These are phyloP conservation scores for Neurospora intermedia DNA, from an alignment of 495 filamentous ascomycete species.

Conservation along the genomic window DNA sequence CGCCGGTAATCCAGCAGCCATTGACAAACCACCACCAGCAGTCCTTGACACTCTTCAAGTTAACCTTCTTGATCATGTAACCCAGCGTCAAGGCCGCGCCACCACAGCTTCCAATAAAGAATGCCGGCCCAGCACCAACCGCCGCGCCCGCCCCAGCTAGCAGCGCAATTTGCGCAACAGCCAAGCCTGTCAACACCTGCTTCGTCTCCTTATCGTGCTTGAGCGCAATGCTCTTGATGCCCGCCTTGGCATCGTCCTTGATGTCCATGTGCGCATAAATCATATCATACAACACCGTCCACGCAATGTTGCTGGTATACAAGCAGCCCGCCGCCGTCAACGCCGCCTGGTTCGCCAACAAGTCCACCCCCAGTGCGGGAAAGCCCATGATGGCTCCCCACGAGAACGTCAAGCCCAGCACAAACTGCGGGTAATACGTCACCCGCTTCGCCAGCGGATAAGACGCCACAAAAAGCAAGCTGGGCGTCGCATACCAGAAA, in stretches of 20 bases:
- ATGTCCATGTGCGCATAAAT: conserved; percentile 99
- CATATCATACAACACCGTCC: conserved; percentile 97
- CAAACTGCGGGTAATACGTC: conserved; percentile 88
- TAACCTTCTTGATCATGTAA: conserved; percentile 82
- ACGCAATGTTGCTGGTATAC: conserved; percentile 79
- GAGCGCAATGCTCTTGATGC: conserved; percentile 91
- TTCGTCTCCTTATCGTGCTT: conserved; percentile 85
- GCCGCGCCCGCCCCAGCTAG: conserved; percentile 66
- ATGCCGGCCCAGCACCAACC: conserved; percentile 69
- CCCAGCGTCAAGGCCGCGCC: conserved; percentile 65
- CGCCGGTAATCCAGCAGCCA: conserved; percentile 47
- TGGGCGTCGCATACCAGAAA: conserved; percentile 76
- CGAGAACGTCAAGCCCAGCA: conserved; percentile 86
- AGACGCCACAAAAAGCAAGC: conserved; percentile 59
- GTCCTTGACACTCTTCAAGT: conserved; percentile 68
- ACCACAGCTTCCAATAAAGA: conserved; percentile 77
- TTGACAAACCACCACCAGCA: conserved; percentile 97
- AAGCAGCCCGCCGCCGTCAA: conserved; percentile 58
- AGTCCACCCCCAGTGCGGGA: conserved; percentile 77
- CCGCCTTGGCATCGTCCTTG: conserved; percentile 81
- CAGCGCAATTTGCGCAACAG: conserved; percentile 64
- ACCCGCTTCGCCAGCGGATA: conserved; percentile 92
- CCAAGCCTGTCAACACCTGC: conserved; percentile 65
- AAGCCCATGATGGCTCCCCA: conserved; percentile 98
- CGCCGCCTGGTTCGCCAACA: conserved; percentile 55